These are phyloP conservation scores for Trypanosoma caninum DNA, from an alignment of 208 protist species.

Conservation along the genomic window DNA sequence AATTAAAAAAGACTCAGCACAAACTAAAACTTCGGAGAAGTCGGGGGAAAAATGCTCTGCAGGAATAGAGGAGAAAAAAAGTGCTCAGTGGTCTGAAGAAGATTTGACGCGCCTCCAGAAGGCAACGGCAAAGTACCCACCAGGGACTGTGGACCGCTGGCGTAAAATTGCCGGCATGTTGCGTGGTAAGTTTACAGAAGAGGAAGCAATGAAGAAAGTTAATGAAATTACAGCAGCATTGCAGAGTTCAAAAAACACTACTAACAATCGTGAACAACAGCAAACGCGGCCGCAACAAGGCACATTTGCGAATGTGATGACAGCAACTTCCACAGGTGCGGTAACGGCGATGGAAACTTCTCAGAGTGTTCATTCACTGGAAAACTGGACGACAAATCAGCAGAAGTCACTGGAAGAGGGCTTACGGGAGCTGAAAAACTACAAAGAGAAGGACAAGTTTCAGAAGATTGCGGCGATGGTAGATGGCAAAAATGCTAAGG, in stretches of 20 bases:
- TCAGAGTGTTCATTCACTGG: constrained; percentile 32
- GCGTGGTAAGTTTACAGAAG: constrained; percentile 72
- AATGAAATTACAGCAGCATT: constrained; percentile 80
- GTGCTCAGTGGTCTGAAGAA: constrained; percentile 91
- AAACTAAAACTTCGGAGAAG: not conserved
- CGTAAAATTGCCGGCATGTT: constrained; percentile 77
- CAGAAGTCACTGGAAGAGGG: constrained; percentile 95
- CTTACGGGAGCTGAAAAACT: constrained; percentile 90
- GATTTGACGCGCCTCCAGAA: constrained; percentile 93
- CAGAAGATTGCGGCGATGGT: constrained; percentile 93
- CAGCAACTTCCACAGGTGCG: not conserved
- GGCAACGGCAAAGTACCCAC: constrained; percentile 92
- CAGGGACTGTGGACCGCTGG: constrained; percentile 92
- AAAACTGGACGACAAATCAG: constrained; percentile 92
- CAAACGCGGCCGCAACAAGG: constrained; percentile 5
- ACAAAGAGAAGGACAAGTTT: constrained; percentile 95
- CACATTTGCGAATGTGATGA: constrained; percentile 5
- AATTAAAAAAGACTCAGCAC: constrained; percentile 46
- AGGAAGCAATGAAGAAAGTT: constrained; percentile 91
- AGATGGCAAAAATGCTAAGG: constrained; percentile 93
- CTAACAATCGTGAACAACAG: constrained; percentile 5
- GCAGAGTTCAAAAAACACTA: constrained; percentile 26
- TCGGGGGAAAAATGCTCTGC: too few relatives aligned
- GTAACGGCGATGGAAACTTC: constrained; percentile 8
- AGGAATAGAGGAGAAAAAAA: too few relatives aligned